Evolutionary conservation across 2,329 filamentous ascomycete genomes (phyloP).

Genomic region (Venturia oleaginea): DNA sequence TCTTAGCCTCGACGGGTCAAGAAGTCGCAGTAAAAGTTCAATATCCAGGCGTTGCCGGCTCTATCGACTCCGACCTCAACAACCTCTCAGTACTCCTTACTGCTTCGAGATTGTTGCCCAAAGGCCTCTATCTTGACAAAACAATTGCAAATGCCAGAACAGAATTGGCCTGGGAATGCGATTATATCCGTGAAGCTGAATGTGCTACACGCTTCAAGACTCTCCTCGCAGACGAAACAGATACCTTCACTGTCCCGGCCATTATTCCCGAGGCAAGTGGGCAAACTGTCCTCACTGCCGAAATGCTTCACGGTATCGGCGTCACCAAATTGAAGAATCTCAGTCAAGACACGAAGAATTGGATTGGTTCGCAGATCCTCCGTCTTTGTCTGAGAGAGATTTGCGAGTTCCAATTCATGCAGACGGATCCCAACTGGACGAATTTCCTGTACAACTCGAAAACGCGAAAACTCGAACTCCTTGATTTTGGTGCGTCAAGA

Average conservation of each 20-base stretch:
- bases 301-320: slow-evolving; percentile 76
- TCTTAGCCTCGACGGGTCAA: slow-evolving; percentile 63
- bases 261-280: slow-evolving; percentile 74
- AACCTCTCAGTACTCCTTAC: slow-evolving; percentile 87
- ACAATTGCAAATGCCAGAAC: slow-evolving; percentile 91
- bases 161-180: slow-evolving; percentile 94
- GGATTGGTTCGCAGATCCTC: slow-evolving; percentile 91
- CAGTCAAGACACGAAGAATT: slow-evolving; percentile 77
- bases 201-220: slow-evolving; percentile 68
- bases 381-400: slow-evolving; percentile 89
- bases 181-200: slow-evolving; percentile 81
- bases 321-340: slow-evolving; percentile 74
- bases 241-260: slow-evolving; percentile 69
- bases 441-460: slow-evolving; percentile 86
- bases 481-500: slow-evolving; percentile 90
- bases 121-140: slow-evolving; percentile 88
- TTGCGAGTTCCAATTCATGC: slow-evolving; percentile 93
- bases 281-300: slow-evolving; percentile 82
- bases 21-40: slow-evolving; percentile 92
- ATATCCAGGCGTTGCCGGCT: slow-evolving; percentile 90
- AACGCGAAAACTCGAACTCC: slow-evolving; percentile 68
- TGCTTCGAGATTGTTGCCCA: slow-evolving; percentile 80
- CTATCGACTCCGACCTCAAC: slow-evolving; percentile 92
- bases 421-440: slow-evolving; percentile 99
- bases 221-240: slow-evolving; percentile 64